A percentile compares a stretch with the other conserved stretches of the same genome.
These are phyloP conservation scores for Nicotiana tomentosiformis DNA, from an alignment of 257 asterid genomes.

Conservation along the genomic window DNA sequence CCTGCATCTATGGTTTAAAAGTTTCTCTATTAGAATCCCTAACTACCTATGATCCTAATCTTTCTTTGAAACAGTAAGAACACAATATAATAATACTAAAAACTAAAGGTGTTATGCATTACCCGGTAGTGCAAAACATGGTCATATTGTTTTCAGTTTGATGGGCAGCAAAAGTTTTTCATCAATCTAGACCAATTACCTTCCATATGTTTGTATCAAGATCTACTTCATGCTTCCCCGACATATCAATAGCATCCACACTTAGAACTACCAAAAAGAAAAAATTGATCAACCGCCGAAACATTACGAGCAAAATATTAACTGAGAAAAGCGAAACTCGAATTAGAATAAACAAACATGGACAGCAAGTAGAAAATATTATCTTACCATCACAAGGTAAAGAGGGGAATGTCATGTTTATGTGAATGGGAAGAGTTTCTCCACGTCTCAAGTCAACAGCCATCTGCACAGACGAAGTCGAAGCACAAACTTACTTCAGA, in stretches of 20 bases:
- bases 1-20: background rate
- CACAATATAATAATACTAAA: background rate
- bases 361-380: background rate
- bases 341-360: background rate
- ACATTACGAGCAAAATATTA: background rate
- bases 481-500: background rate
- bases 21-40: background rate
- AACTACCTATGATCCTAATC: background rate
- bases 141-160: background rate
- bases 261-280: slow-evolving; percentile 62
- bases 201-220: slow-evolving; percentile 99
- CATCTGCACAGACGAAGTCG: slow-evolving; percentile 50
- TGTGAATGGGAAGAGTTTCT: slow-evolving; percentile 94
- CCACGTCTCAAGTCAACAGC: slow-evolving; percentile 90
- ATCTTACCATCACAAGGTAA: slow-evolving; percentile 95
- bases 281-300: background rate
- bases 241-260: slow-evolving; percentile 95
- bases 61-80: background rate
- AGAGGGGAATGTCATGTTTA: slow-evolving; percentile 91
- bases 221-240: slow-evolving; percentile 99
- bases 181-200: slow-evolving; percentile 31
- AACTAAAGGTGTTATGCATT: background rate
- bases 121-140: background rate
- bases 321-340: background rate
- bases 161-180: background rate